Evolutionary conservation across 257 asterid species (phyloP).

Genomic region (Salvia miltiorrhiza): DNA sequence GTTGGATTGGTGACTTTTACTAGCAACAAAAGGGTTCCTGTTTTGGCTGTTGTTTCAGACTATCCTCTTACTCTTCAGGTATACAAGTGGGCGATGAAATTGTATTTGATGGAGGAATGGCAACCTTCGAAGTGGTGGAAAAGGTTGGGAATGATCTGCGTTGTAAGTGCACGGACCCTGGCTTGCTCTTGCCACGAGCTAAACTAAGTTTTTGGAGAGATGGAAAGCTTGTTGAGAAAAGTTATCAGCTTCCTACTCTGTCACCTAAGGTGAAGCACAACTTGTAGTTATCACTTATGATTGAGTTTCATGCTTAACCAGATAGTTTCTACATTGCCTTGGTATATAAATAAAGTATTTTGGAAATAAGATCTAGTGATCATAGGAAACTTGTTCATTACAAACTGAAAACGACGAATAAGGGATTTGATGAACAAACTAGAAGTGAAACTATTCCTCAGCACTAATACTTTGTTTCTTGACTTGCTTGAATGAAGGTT

Average conservation of each 20-base stretch:
- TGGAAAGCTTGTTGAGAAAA: slow-evolving; percentile 55
- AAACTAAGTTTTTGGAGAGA: slow-evolving; percentile 87
- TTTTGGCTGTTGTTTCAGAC: background rate
- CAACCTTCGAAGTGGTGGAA: slow-evolving; percentile 65
- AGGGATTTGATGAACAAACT: background rate
- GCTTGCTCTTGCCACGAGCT: slow-evolving; percentile 75
- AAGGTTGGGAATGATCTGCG: slow-evolving; percentile 67
- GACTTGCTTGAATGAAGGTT: background rate
- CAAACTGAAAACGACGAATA: background rate
- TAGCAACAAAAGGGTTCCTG: background rate
- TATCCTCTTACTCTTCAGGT: slow-evolving; percentile 31
- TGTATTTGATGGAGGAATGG: slow-evolving; percentile 91
- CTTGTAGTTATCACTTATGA: background rate
- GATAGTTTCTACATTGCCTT: background rate
- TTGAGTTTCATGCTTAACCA: background rate
- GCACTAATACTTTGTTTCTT: background rate
- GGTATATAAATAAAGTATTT: background rate
- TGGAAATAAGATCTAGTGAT: background rate
- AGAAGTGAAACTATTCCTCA: background rate
- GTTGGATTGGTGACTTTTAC: background rate
- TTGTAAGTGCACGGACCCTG: slow-evolving; percentile 78
- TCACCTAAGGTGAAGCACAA: slow-evolving; percentile 50
- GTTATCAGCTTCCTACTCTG: slow-evolving; percentile 61
- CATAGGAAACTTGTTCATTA: background rate
- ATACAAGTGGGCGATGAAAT: slow-evolving; percentile 69